Base-by-base conservation (phyloP, 495 filamentous ascomycete genomes). In the Penicillium taxi region DNA sequence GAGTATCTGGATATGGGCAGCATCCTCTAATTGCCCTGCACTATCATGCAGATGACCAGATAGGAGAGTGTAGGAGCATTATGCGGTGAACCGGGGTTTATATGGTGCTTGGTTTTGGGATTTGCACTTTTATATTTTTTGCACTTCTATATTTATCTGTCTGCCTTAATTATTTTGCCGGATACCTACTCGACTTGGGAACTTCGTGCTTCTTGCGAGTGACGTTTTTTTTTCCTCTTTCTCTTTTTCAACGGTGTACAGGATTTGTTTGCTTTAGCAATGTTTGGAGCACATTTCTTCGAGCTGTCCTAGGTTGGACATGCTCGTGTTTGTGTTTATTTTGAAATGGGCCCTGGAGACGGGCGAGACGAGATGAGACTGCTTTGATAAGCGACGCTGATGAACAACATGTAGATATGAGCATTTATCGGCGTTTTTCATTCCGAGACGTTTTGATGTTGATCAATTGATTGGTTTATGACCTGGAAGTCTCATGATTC, bases 351-450 rank as follows among this genome's bases (percentile, higher is more conserved):
- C 48, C 44, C 56, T 41, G 32, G 44, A 26, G 43, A 28, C 12
- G 47, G 37, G 41, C 49, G 55, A 45, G 47, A 47, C n/a, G n/a
- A n/a, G n/a, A n/a, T n/a, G 47, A 56, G 56, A 47, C 42, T 51
- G 53, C 55, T 62, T 64, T 50, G 53, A 58, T 61, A 52, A 59
- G 47, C 55, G 55, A 61, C 54, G 53, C 47, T 53, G 53, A 61
- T 50, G 57, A 60, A 41, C 48, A 56, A 52, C 50, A 63, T 67
- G 63, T 67, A 67, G 63, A 67, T 64, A 64, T 61, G 61, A 65
- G 63, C 63, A 67, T 67, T 51, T 53, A 55, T n/a, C 42, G 63
- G 63, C 59, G 63, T 63, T 63, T 48, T 44, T 32, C 37, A 47
- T 56, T 45, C 28, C 37, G 33, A 49, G 41, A 38, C 42, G 37